These are phyloP conservation scores for Dioscorea cayenensis DNA, from an alignment of 116 monocot species.

Conservation along the genomic window DNA sequence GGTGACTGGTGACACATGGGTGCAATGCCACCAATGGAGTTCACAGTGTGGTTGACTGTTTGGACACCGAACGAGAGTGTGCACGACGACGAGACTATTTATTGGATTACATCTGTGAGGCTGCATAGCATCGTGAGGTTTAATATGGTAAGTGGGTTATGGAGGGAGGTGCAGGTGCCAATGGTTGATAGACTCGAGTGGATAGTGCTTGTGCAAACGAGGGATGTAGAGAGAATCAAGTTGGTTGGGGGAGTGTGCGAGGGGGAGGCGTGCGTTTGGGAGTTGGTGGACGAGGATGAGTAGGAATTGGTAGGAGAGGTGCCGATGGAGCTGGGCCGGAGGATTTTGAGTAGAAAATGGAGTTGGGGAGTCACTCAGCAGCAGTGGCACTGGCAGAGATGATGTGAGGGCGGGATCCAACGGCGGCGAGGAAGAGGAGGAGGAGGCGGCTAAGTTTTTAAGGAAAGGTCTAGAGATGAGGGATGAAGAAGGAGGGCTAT, in stretches of 20 bases:
- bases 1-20: conserved; percentile 23
- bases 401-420: no score
- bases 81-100: conserved; percentile 21
- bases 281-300: conserved; percentile 20
- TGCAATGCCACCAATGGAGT: conserved; percentile 31
- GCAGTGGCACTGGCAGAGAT: no score
- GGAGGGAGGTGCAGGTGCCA: conserved; percentile 43
- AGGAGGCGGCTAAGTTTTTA: no score
- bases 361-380: background rate
- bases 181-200: conserved; percentile 38
- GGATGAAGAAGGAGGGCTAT: no score
- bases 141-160: conserved; percentile 15
- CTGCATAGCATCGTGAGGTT: conserved; percentile 39
- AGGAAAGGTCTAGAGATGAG: no score
- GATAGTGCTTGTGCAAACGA: conserved; percentile 27
- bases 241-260: conserved; percentile 28
- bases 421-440: no score
- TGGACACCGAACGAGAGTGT: conserved; percentile 51
- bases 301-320: conserved; percentile 17
- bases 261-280: conserved; percentile 27
- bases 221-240: conserved; percentile 21
- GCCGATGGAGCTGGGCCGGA: conserved; percentile 19
- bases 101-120: conserved; percentile 49
- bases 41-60: conserved; percentile 41
- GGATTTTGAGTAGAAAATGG: background rate